Conservation (phyloP, 2,329 filamentous ascomycete genomes). For the Diplodia corticola region DNA sequence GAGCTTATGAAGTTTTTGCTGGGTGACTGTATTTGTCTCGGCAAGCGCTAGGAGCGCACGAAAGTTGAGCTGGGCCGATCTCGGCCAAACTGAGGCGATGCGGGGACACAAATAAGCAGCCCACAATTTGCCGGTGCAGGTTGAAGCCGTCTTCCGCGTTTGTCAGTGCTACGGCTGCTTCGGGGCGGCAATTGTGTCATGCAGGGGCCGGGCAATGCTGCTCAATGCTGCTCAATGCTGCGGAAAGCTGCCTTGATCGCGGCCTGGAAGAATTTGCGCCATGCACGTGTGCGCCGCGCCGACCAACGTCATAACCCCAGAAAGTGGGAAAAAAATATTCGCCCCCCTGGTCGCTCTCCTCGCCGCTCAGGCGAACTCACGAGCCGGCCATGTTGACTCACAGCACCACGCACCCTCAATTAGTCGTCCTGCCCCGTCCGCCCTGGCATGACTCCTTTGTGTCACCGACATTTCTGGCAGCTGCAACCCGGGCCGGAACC, state of each 20-base stretch:
- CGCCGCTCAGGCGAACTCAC: not conserved
- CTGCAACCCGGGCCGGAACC: not conserved
- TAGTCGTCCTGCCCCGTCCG: not conserved
- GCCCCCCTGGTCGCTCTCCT: not conserved
- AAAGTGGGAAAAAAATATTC: conserved; percentile 14
- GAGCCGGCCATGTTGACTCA: conserved; percentile 8
- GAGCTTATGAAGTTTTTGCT: conserved; percentile 22
- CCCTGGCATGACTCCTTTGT: conserved; percentile 5
- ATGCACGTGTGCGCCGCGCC: conserved; percentile 6
- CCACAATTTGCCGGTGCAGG: conserved; percentile 15
- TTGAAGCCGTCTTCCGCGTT: not conserved
- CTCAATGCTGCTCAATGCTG: conserved; percentile 7
- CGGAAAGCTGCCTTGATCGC: not conserved
- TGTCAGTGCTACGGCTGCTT: not conserved
- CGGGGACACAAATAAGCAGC: conserved; percentile 22
- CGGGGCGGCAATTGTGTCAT: not conserved
- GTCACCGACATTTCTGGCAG: not conserved
- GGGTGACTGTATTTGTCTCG: conserved; percentile 21
- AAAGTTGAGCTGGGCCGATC: conserved; percentile 17
- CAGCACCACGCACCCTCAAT: too few relatives aligned
- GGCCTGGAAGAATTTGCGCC: conserved; percentile 6
- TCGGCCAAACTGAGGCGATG: conserved; percentile 17
- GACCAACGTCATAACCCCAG: conserved; percentile 15
- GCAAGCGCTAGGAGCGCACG: not conserved
- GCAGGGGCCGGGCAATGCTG: not conserved